Base-by-base conservation (phyloP, 2,329 filamentous ascomycete genomes). In the Sclerotinia glacialis region DNA sequence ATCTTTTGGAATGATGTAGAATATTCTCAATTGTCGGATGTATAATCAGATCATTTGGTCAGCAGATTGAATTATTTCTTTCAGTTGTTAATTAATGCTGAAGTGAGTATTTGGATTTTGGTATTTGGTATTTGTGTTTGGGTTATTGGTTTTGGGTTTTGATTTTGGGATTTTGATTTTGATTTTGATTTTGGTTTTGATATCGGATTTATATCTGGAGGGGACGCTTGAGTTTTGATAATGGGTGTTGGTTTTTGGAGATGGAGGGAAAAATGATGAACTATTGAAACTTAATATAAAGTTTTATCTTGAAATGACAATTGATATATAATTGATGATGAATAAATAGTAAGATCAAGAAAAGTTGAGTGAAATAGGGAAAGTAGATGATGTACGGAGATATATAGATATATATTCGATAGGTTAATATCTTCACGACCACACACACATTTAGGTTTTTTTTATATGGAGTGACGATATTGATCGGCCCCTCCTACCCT, bases 31-130 rank as follows among this genome's bases (percentile, higher is more conserved):
- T 55, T 12, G 9, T 50, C 14, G 23, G 46, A 49, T 50, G 53
- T 49, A 31, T 50, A 65, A 65, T 65, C 62, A 65, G 44, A 65
- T 58, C 42, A 65, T 65, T 21, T 23, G 53, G 62, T 65, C 62
- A 65, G 42, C 52, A 58, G 62, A 58, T 50, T 40, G 2, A n/a
- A 44, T 11, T 11, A 3, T 16, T 34, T 16, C 14, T 55, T 21
- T 23, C 53, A 40, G 31, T 23, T 16, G n/a, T n/a, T n/a, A n/a
- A n/a, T n/a, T n/a, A 3, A 23, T 55, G 21, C 14, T 4, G 21
- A 12, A 12, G 37, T 8, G 37, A 21, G 44, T 23, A 7, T 40
- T 4, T 42, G 49, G 14, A 7, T 52, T 26, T 58, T 1, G 34
- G 34, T 37, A 9, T 37, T 37, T 37, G 8, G 8, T 37, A 23